Evolutionary conservation across 305 asterid genomes (phyloP).

Genomic region (Plantago coronopus): DNA sequence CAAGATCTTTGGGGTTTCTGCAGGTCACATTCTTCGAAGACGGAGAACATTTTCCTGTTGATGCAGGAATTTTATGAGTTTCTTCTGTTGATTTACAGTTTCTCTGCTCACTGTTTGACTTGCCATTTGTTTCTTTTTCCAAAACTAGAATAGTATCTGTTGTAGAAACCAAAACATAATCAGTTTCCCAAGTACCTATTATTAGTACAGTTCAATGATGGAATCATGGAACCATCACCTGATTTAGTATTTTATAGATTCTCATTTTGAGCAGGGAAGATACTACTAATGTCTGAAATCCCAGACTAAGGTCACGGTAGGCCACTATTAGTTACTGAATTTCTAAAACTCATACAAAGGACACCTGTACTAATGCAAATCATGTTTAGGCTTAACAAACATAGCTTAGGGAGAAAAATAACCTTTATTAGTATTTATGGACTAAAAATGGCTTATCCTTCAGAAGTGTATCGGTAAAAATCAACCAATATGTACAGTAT

Average conservation of each 20-base stretch:
- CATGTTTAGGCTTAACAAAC: slow-evolving; percentile 16
- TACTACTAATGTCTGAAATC: slow-evolving; percentile 13
- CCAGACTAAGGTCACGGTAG: slow-evolving; percentile 4
- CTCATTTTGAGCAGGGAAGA: slow-evolving; percentile 5
- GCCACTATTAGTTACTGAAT: slow-evolving; percentile 7
- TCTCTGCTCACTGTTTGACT: slow-evolving; percentile 27
- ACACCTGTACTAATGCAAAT: background rate
- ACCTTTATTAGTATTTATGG: background rate
- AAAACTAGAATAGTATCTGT: slow-evolving; percentile 27
- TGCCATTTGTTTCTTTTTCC: slow-evolving; percentile 24
- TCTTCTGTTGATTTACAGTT: slow-evolving; percentile 21
- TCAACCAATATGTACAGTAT: slow-evolving; percentile 1
- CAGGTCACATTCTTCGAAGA: slow-evolving; percentile 27
- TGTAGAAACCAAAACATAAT: slow-evolving; percentile 21
- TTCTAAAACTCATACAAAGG: slow-evolving; percentile 10
- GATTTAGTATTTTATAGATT: background rate
- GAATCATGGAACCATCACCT: slow-evolving; percentile 25
- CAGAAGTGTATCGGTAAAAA: slow-evolving; percentile 22
- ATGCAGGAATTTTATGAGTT: slow-evolving; percentile 25
- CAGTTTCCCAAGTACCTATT: slow-evolving; percentile 31
- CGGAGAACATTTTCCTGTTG: slow-evolving; percentile 27
- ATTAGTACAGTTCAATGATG: slow-evolving; percentile 15
- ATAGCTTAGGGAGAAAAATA: slow-evolving; percentile 2
- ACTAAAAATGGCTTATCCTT: slow-evolving; percentile 23
- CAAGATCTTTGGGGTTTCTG: slow-evolving; percentile 33